phyloP scores from a whole-genome alignment of 208 protist genomes.

The Acanthamoeba lugdunensis region DNA sequence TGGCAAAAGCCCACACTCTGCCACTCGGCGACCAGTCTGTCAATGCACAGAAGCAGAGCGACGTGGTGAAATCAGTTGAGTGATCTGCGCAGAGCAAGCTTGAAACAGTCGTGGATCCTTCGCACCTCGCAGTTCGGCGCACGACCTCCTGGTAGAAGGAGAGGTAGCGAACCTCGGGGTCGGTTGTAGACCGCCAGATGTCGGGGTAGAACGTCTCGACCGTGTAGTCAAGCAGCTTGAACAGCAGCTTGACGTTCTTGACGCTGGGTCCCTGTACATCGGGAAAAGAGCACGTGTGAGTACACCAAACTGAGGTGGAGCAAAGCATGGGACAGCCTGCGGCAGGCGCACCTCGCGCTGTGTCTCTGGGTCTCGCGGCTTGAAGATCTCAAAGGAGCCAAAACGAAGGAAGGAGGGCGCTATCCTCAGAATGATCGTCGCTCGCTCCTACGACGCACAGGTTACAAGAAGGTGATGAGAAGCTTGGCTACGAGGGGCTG shows the following conservation, averaged over 20 bases:
- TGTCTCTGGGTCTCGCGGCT: constrained; percentile 46
- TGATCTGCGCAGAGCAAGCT: not conserved
- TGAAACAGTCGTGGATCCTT: not conserved
- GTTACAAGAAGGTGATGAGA: not conserved
- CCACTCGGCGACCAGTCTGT: constrained; percentile 81
- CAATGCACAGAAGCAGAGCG: not conserved
- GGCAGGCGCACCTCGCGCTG: constrained; percentile 6
- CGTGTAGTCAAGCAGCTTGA: constrained; percentile 70
- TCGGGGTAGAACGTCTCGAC: constrained; percentile 76
- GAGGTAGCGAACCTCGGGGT: constrained; percentile 36
- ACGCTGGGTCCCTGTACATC: not conserved
- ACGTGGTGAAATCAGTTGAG: not conserved
- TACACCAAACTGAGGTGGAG: not conserved
- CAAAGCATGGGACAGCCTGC: not conserved
- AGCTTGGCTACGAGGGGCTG: too few relatives aligned
- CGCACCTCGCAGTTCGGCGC: constrained; percentile 61
- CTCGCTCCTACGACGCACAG: constrained; percentile 60
- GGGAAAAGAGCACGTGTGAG: too few relatives aligned
- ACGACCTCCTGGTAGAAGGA: constrained; percentile 77
- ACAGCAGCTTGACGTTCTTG: constrained; percentile 69
- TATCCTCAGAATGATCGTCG: constrained; percentile 80
- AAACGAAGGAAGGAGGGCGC: constrained; percentile 84
- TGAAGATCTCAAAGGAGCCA: constrained; percentile 85
- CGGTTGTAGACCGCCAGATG: constrained; percentile 51
- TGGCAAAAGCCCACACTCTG: constrained; percentile 83